Percentiles rank a stretch among this genome's conserved stretches.
phyloP scores from a whole-genome alignment of 345 rosid genomes.

The Murraya koenigii region DNA sequence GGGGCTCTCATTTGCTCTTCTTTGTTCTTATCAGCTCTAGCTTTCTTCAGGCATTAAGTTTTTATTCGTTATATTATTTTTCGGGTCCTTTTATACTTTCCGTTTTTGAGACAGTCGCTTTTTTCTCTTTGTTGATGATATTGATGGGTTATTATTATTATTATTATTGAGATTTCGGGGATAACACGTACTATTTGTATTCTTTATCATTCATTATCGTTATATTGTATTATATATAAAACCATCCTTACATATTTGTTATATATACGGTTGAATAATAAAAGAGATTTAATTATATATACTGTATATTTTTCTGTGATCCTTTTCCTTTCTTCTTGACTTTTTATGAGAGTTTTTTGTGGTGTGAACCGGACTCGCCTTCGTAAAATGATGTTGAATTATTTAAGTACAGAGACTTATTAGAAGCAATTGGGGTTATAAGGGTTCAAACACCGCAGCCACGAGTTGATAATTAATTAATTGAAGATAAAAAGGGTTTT shows the following conservation, averaged over 20 bases:
- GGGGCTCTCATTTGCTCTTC: slow-evolving; percentile 35
- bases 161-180: neutral
- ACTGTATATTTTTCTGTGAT: neutral
- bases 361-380: neutral
- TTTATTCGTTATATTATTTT: too few relatives aligned
- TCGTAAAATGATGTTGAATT: too few relatives aligned
- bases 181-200: neutral
- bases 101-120: too few relatives aligned
- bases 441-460: neutral
- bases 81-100: too few relatives aligned
- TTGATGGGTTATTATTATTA: neutral
- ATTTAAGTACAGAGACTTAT: neutral
- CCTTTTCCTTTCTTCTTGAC: neutral
- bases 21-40: slow-evolving; percentile 29
- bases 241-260: neutral
- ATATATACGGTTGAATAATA: slow-evolving; percentile 4
- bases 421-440: neutral
- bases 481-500: neutral
- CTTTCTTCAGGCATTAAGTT: slow-evolving; percentile 22
- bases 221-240: neutral
- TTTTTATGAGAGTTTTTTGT: neutral
- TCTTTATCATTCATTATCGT: neutral
- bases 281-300: neutral
- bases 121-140: neutral
- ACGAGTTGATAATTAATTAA: neutral